Conservation (phyloP, 1,284 basidiomycete genomes). For the Ceratobasidium sp. region DNA sequence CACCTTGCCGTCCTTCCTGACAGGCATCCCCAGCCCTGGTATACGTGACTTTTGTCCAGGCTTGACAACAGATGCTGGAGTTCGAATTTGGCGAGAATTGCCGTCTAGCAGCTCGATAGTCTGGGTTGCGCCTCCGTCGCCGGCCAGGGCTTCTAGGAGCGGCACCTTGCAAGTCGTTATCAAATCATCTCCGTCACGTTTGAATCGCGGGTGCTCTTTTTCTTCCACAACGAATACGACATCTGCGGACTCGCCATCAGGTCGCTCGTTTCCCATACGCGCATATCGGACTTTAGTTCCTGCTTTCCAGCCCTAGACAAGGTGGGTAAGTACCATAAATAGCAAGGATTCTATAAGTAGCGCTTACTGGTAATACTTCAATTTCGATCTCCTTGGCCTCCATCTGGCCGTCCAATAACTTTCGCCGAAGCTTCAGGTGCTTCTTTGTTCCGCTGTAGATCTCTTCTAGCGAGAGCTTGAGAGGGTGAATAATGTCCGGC, state of each 20-base stretch:
- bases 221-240: constrained; percentile 92
- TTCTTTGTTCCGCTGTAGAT: constrained; percentile 91
- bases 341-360: neutral
- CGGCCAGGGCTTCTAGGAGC: constrained; percentile 83
- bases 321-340: neutral
- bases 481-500: constrained; percentile 80
- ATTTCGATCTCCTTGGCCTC: constrained; percentile 95
- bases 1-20: constrained; percentile 76
- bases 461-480: constrained; percentile 89
- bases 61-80: constrained; percentile 73
- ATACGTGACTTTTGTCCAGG: constrained; percentile 78
- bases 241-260: constrained; percentile 72
- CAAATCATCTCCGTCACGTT: constrained; percentile 83
- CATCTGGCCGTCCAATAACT: constrained; percentile 70
- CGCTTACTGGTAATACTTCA: constrained; percentile 51
- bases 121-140: constrained; percentile 54
- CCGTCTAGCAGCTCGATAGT: constrained; percentile 79
- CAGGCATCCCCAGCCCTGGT: constrained; percentile 87
- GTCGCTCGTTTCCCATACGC: constrained; percentile 83
- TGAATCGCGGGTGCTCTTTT: constrained; percentile 80
- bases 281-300: constrained; percentile 94
- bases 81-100: constrained; percentile 69
- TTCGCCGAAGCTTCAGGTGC: constrained; percentile 86
- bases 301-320: constrained; percentile 70
- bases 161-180: constrained; percentile 67